Evolutionary conservation across 1,284 basidiomycete species (phyloP).

Genomic region (Chondrostereum purpureum): DNA sequence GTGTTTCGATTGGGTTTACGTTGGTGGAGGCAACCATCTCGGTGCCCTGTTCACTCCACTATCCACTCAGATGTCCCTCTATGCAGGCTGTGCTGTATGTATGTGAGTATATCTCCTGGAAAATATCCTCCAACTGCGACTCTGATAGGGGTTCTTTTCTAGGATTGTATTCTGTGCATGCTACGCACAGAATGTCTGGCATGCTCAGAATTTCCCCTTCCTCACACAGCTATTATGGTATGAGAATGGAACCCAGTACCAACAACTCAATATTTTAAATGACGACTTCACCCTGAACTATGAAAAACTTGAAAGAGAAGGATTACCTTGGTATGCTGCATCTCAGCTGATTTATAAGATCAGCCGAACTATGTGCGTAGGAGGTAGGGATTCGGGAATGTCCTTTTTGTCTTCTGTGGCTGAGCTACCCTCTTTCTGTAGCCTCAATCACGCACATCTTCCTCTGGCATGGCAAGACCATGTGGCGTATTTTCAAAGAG

Average conservation of each 20-base stretch:
- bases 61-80: conserved; percentile 28
- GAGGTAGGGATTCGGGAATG: too few relatives aligned
- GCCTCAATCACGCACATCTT: conserved; percentile 40
- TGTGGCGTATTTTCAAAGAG: conserved; percentile 22
- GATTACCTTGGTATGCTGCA: conserved; percentile 24
- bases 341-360: conserved; percentile 23
- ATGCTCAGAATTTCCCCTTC: conserved; percentile 25
- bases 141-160: conserved; percentile 1
- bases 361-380: conserved; percentile 24
- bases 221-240: conserved; percentile 27
- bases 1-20: conserved; percentile 29
- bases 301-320: conserved; percentile 17
- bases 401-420: too few relatives aligned
- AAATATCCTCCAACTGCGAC: too few relatives aligned
- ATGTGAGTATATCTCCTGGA: too few relatives aligned
- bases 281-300: conserved; percentile 24
- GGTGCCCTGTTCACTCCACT: conserved; percentile 32
- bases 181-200: conserved; percentile 12
- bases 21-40: conserved; percentile 27
- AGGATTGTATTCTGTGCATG: conserved; percentile 18
- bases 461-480: conserved; percentile 42
- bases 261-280: conserved; percentile 22
- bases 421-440: too few relatives aligned
- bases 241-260: conserved; percentile 24
- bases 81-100: conserved; percentile 22